Conservation (phyloP, 2,329 filamentous ascomycete genomes). For the Anisogramma anomala region DNA sequence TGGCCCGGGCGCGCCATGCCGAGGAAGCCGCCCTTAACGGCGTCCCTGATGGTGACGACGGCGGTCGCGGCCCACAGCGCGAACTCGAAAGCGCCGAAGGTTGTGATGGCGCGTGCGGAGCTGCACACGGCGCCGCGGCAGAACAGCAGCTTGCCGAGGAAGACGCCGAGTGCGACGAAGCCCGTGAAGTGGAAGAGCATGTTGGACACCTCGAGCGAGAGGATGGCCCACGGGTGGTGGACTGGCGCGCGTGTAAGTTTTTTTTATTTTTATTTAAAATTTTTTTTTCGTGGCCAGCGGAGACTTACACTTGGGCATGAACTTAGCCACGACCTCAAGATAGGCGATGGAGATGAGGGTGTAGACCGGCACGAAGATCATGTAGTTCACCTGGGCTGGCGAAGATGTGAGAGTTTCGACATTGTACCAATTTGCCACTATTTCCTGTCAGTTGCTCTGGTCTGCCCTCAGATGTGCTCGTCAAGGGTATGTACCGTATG, state of each 20-base stretch:
- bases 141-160: constrained; percentile 43
- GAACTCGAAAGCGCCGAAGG: constrained; percentile 42
- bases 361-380: constrained; percentile 43
- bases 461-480: not conserved
- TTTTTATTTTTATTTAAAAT: not conserved
- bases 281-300: not conserved
- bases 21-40: constrained; percentile 32
- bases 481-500: constrained; percentile 34
- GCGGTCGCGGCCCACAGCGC: constrained; percentile 40
- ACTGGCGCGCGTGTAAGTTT: constrained; percentile 18
- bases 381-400: constrained; percentile 46
- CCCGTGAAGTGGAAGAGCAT: constrained; percentile 47
- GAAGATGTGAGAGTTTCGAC: constrained; percentile 40
- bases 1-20: not conserved
- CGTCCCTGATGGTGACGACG: constrained; percentile 33
- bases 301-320: constrained; percentile 29
- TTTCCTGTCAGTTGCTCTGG: constrained; percentile 13
- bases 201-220: constrained; percentile 41
- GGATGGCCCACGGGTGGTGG: constrained; percentile 36
- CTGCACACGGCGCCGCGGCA: constrained; percentile 47
- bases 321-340: constrained; percentile 38
- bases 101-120: constrained; percentile 42
- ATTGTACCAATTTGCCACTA: constrained; percentile 51
- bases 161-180: constrained; percentile 46
- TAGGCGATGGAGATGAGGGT: constrained; percentile 44